Conservation (phyloP, 495 filamentous ascomycete species). For the Penicillium desertorum region DNA sequence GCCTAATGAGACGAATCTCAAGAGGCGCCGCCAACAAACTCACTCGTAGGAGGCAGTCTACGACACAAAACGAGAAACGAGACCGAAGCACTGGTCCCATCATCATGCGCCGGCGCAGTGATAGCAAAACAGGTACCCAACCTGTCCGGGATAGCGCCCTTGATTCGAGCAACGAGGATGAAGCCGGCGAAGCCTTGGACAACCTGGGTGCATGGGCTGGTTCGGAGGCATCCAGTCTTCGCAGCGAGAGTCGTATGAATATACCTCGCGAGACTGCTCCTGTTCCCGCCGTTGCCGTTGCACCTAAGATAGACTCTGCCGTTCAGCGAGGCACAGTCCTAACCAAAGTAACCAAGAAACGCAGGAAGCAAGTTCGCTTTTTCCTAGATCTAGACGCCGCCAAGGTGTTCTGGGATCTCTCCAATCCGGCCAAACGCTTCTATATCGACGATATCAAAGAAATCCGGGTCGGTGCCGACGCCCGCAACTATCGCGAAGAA, state of each 20-base stretch:
- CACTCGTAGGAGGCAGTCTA: conserved; percentile 65
- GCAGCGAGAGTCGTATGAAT: conserved; percentile 37
- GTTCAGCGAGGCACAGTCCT: conserved; percentile 75
- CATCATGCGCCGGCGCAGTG: conserved; percentile 80
- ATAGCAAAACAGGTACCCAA: conserved; percentile 71
- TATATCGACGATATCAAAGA: conserved; percentile 95
- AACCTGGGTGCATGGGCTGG: conserved; percentile 38
- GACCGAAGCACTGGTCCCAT: conserved; percentile 88
- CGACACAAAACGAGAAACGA: conserved; percentile 67
- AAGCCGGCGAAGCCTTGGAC: conserved; percentile 61
- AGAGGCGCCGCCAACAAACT: conserved; percentile 64
- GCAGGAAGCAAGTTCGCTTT: conserved; percentile 69
- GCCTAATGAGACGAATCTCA: conserved; percentile 65
- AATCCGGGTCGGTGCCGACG: conserved; percentile 81
- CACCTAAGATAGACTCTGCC: conserved; percentile 66
- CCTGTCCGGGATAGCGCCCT: conserved; percentile 49
- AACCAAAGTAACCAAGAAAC: conserved; percentile 81
- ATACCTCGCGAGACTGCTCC: conserved; percentile 29
- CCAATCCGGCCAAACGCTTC: conserved; percentile 74
- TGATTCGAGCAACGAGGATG: conserved; percentile 56
- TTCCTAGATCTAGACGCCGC: conserved; percentile 75
- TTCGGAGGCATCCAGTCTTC: conserved; percentile 42
- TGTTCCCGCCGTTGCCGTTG: conserved; percentile 45
- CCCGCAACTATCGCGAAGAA: conserved; percentile 84
- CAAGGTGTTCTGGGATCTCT: conserved; percentile 84